phyloP scores from a whole-genome alignment of 1,284 basidiomycete genomes.

The Rhodotorula sp. region DNA sequence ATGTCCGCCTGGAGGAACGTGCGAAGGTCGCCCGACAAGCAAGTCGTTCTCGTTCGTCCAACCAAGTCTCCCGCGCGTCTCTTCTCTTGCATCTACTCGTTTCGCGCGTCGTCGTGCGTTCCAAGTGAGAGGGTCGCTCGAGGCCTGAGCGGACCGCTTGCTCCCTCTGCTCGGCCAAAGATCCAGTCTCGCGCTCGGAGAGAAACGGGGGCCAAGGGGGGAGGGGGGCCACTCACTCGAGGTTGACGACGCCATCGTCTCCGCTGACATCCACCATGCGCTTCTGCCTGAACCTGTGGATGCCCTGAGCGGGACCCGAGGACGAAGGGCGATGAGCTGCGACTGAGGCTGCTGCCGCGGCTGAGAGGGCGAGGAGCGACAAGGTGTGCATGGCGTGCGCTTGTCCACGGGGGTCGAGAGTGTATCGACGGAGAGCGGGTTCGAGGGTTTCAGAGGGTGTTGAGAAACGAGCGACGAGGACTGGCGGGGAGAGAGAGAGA shows the following conservation, averaged over 20 bases:
- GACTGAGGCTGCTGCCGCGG: not conserved
- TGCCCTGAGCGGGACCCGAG: not conserved
- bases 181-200: no score
- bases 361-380: not conserved
- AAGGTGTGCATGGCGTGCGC: not conserved
- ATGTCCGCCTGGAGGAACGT: no score
- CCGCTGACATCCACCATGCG: slow-evolving; percentile 24
- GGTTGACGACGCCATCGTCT: slow-evolving; percentile 29
- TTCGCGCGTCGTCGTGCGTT: no score
- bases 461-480: not conserved
- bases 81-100: no score
- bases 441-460: no score
- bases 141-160: no score
- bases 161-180: no score
- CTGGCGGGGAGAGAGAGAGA: not conserved
- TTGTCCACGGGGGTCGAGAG: not conserved
- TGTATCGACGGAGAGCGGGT: not conserved
- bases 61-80: no score
- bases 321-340: no score
- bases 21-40: no score
- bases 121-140: no score
- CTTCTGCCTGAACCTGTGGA: slow-evolving; percentile 21
- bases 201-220: not conserved
- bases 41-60: no score
- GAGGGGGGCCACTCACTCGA: slow-evolving; percentile 24